Conservation (phyloP, 2,329 filamentous ascomycete species). For the Penicillium hordei region DNA sequence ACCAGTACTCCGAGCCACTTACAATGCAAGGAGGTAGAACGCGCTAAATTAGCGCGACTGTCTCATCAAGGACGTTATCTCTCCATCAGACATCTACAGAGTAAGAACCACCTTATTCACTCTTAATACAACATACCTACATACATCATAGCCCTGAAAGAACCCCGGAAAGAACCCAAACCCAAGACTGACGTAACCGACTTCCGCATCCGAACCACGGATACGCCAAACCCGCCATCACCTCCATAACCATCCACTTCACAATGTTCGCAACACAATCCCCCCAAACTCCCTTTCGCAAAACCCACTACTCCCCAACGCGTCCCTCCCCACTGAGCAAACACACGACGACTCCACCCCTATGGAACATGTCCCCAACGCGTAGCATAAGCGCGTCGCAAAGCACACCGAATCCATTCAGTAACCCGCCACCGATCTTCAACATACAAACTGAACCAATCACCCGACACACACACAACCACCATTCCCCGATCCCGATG, state of each 20-base stretch:
- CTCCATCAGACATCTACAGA: neutral
- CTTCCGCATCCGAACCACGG: conserved; percentile 23
- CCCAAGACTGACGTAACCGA: conserved; percentile 11
- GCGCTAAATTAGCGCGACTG: neutral
- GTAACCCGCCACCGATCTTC: neutral
- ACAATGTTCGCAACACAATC: conserved; percentile 33
- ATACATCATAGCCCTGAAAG: too few relatives aligned
- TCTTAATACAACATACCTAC: neutral
- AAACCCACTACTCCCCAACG: conserved; percentile 26
- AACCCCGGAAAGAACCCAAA: neutral
- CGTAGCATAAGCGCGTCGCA: neutral
- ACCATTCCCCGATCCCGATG: conserved; percentile 3
- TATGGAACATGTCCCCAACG: conserved; percentile 25
- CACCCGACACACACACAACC: neutral
- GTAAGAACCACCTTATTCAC: neutral
- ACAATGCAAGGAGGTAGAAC: neutral
- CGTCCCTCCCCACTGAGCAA: conserved; percentile 29
- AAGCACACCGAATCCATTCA: neutral
- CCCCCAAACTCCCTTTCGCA: conserved; percentile 23
- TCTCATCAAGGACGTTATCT: neutral
- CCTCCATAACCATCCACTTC: neutral
- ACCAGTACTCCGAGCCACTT: neutral
- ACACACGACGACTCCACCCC: conserved; percentile 18
- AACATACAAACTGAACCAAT: conserved; percentile 7
- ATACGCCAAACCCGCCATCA: conserved; percentile 8